Percentiles rank a stretch among this genome's conserved stretches.
Conservation (phyloP, 129 eudicot genomes). For the Kitagawia praeruptora region DNA sequence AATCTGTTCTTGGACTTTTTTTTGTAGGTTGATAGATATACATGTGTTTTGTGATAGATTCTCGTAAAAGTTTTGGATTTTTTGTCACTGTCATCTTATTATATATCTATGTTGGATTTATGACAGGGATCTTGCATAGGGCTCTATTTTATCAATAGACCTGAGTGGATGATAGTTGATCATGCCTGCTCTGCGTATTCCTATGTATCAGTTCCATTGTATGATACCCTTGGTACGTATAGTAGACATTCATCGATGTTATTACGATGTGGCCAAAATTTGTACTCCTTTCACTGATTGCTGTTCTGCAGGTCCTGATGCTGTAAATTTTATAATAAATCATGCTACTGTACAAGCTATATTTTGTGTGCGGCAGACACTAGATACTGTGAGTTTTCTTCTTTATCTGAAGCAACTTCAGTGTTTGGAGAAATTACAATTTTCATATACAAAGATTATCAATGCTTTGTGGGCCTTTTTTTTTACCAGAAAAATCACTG, state of each 20-base stretch:
- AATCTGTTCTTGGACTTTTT: not conserved
- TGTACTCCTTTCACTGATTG: constrained; percentile 5
- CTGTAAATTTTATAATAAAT: constrained; percentile 74
- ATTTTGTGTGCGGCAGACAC: constrained; percentile 75
- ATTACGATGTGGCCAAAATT: constrained; percentile 6
- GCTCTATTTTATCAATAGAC: constrained; percentile 71
- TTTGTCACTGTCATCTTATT: not conserved
- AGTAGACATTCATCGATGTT: not conserved
- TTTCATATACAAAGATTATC: not conserved
- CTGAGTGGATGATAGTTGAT: constrained; percentile 77
- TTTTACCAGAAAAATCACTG: not conserved
- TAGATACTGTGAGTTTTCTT: constrained; percentile 49
- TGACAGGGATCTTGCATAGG: constrained; percentile 70
- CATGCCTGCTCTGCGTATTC: constrained; percentile 92
- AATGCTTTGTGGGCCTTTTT: not conserved
- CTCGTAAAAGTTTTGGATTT: constrained; percentile 1
- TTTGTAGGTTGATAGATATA: not conserved
- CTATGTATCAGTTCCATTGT: constrained; percentile 64
- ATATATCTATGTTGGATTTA: constrained; percentile 11
- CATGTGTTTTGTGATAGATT: constrained; percentile 3
- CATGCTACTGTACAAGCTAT: constrained; percentile 74
- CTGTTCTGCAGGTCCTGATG: constrained; percentile 72
- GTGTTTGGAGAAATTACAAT: not conserved
- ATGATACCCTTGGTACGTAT: constrained; percentile 66
- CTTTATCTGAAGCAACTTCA: constrained; percentile 2